These are phyloP conservation scores for Fusarium pseudonygamai DNA, from an alignment of 2,329 filamentous ascomycete genomes.

Conservation along the genomic window DNA sequence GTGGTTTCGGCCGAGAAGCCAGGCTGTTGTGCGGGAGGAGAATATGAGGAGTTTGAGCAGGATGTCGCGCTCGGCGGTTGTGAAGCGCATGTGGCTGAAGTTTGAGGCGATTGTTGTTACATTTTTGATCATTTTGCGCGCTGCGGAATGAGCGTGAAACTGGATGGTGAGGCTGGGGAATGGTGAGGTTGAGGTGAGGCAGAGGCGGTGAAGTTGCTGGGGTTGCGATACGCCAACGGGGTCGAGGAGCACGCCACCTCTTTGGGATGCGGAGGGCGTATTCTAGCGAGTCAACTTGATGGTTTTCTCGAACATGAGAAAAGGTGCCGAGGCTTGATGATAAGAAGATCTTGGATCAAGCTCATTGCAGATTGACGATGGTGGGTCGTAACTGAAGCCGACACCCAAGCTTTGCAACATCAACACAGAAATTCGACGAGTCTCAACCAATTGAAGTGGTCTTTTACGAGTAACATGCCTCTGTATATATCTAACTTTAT, in stretches of 20 bases:
- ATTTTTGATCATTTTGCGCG: neutral
- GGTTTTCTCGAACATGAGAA: neutral
- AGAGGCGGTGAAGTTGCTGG: constrained; percentile 4
- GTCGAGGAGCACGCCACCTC: neutral
- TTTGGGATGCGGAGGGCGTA: neutral
- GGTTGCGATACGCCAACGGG: neutral
- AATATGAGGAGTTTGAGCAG: constrained; percentile 11
- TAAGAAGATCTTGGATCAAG: neutral
- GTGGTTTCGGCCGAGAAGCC: constrained; percentile 2
- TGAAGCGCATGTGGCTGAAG: neutral
- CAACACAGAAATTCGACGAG: rapidly evolving
- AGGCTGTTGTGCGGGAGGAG: neutral
- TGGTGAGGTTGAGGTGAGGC: neutral
- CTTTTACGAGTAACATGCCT: neutral
- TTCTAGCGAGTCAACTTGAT: neutral
- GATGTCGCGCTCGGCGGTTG: constrained; percentile 1
- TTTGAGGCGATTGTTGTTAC: neutral
- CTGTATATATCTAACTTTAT: neutral
- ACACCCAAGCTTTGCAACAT: no score
- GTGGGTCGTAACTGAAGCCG: neutral
- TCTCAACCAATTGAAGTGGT: rapidly evolving
- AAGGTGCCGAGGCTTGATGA: neutral
- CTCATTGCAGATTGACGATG: neutral
- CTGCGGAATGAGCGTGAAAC: neutral
- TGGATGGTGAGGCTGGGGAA: neutral